Conservation (phyloP, 345 rosid genomes). For the Diplotaxis tenuifolia region DNA sequence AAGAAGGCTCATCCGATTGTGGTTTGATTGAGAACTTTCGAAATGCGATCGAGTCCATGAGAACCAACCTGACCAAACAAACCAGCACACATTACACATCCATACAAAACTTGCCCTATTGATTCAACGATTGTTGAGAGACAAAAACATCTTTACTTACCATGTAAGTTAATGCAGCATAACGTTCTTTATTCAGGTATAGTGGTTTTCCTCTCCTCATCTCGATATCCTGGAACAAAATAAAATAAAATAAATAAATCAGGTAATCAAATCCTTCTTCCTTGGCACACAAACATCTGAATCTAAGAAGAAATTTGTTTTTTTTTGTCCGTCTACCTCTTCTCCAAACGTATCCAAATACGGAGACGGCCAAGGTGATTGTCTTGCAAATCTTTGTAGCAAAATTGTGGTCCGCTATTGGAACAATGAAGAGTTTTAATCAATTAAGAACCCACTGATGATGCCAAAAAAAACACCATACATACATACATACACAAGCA, state of each 20-base stretch:
- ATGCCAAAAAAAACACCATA: slow-evolving; percentile 8
- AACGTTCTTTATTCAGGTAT: slow-evolving; percentile 91
- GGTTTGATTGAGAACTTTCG: slow-evolving; percentile 78
- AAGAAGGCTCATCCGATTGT: slow-evolving; percentile 55
- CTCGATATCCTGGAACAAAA: slow-evolving; percentile 59
- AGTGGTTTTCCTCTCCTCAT: slow-evolving; percentile 83
- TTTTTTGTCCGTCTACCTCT: slow-evolving; percentile 53
- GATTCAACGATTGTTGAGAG: background rate
- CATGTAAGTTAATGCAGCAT: slow-evolving; percentile 80
- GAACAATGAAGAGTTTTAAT: slow-evolving; percentile 10
- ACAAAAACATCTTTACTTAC: slow-evolving; percentile 41
- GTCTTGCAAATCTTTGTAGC: slow-evolving; percentile 77
- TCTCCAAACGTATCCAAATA: slow-evolving; percentile 94
- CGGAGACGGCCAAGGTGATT: slow-evolving; percentile 89
- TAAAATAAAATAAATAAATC: background rate
- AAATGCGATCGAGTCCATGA: slow-evolving; percentile 81
- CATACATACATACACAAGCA: background rate
- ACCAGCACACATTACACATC: slow-evolving; percentile 2
- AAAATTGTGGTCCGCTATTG: slow-evolving; percentile 74
- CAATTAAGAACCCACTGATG: slow-evolving; percentile 5
- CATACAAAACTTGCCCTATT: background rate
- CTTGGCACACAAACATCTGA: background rate
- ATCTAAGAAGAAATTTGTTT: background rate
- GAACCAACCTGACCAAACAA: slow-evolving; percentile 72
- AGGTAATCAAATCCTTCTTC: background rate